Conservation (phyloP, 1,284 basidiomycete species). For the Malassezia sympodialis region DNA sequence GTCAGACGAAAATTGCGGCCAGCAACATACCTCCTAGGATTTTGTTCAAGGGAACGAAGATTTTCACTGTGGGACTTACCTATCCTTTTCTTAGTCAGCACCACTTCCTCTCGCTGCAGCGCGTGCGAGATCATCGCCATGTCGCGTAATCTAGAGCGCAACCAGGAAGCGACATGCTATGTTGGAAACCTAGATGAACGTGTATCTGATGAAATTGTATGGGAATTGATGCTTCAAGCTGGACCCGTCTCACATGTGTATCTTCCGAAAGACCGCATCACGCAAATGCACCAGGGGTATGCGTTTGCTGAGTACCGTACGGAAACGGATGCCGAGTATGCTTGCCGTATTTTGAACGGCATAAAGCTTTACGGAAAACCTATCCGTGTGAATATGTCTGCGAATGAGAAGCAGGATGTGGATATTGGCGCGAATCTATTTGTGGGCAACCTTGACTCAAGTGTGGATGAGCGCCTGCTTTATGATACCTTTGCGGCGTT, state of each 20-base stretch:
- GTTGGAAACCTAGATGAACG: slow-evolving; percentile 87
- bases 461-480: slow-evolving; percentile 79
- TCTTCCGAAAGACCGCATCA: slow-evolving; percentile 97
- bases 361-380: slow-evolving; percentile 98
- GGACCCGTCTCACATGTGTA: slow-evolving; percentile 76
- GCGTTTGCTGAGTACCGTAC: slow-evolving; percentile 98
- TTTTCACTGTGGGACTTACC: not conserved
- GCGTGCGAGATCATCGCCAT: slow-evolving; percentile 9
- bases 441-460: slow-evolving; percentile 85
- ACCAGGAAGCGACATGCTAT: slow-evolving; percentile 48
- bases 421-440: slow-evolving; percentile 97
- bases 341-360: slow-evolving; percentile 99
- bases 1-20: not conserved
- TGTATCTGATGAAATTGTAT: slow-evolving; percentile 82
- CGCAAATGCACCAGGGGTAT: slow-evolving; percentile 94
- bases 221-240: slow-evolving; percentile 98
- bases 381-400: slow-evolving; percentile 90
- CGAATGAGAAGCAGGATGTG: slow-evolving; percentile 88
- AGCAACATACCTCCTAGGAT: slow-evolving; percentile 15
- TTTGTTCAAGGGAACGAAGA: slow-evolving; percentile 18
- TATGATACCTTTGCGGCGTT: slow-evolving; percentile 94
- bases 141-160: slow-evolving; percentile 40
- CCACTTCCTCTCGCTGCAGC: not conserved
- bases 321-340: slow-evolving; percentile 96
- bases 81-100: slow-evolving; percentile 4